Base-by-base conservation (phyloP, 2,329 filamentous ascomycete genomes). In the Escovopsis sp. region DNA sequence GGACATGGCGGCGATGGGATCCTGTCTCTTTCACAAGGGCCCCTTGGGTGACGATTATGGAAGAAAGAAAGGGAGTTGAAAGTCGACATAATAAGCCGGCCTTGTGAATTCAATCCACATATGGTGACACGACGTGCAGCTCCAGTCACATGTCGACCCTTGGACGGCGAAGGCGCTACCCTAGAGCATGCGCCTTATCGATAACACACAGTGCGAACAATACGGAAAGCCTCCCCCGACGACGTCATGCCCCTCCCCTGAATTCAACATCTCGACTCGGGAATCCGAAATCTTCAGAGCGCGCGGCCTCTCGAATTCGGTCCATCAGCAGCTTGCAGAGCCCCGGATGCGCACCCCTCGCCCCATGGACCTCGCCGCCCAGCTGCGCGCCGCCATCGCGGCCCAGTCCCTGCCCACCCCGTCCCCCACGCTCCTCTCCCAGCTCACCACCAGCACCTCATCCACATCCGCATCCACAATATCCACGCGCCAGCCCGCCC, bases 361-460 rank as follows among this genome's bases (percentile, higher is more conserved):
- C 10, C 27, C 39, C 32, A 55, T 55, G 53, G 50, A 53, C 41
- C 41, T 48, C 41, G 7, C 40, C 25, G 37, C 48, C 27, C 48
- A 48, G 13, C 48, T 53, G 15, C 67, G 66, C 47, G 49, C 57
- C 39, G 58, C 70, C 53, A 60, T 77, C 60, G 51, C 69, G 53
- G 52, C 66, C 51, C 56, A 80, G 63, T 62, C 68, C 61, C 52
- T 80, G 64, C 61, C 79, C 54, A 31, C 62, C 50, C 60, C 72
- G 1, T 69, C 71, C 2, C 43, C 81, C 12, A 75, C 82, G 0
- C 84, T 96, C 25, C 65, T 96, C 14, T 83, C 56, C 59, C 60
- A 72, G 50, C 57, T 71, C 65, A 85, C 6, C 84, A 93, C 58
- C 98, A 96, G 59, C 76, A 84, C 47, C 86, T 87, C 7, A 79